These are phyloP conservation scores for Lactarius vividus DNA, from an alignment of 768 basidiomycete genomes.

Conservation along the genomic window DNA sequence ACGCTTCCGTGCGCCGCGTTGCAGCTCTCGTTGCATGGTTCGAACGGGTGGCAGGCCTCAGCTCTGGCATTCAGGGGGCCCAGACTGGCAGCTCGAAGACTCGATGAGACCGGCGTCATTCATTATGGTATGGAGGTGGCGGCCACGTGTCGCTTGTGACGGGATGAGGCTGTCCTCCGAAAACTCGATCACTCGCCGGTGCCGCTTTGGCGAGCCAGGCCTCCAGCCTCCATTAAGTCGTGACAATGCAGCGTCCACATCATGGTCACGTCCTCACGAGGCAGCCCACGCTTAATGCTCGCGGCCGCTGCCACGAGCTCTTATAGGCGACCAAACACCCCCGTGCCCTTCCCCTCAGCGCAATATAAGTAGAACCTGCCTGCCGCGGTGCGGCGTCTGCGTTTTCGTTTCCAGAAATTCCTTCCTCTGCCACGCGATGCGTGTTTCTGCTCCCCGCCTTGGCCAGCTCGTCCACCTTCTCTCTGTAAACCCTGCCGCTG, in stretches of 20 bases:
- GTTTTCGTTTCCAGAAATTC: slow-evolving; percentile 14
- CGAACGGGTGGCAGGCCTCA: slow-evolving; percentile 64
- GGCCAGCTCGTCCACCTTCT: slow-evolving; percentile 16
- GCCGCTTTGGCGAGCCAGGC: background rate
- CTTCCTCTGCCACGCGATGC: slow-evolving; percentile 24
- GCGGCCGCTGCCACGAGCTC: slow-evolving; percentile 13
- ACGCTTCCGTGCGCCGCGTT: slow-evolving; percentile 66
- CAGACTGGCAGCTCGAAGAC: background rate
- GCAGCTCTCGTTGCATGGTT: slow-evolving; percentile 69
- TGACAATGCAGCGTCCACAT: background rate
- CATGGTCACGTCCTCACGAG: slow-evolving; percentile 8
- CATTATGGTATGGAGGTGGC: background rate
- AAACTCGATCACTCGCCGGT: background rate
- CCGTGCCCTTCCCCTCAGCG: slow-evolving; percentile 6
- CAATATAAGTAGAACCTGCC: slow-evolving; percentile 21
- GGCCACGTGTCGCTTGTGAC: background rate
- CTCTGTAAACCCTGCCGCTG: slow-evolving; percentile 7
- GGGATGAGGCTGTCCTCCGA: slow-evolving; percentile 23
- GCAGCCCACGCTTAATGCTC: slow-evolving; percentile 19
- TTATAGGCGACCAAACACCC: slow-evolving; percentile 10
- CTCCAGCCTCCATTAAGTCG: slow-evolving; percentile 1
- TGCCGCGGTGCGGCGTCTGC: slow-evolving; percentile 13
- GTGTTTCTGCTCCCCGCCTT: slow-evolving; percentile 14
- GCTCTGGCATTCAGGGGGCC: background rate
- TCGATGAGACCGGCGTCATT: background rate